Base-by-base conservation (phyloP, 2,329 filamentous ascomycete genomes). In the Zasmidium citrigriseum region DNA sequence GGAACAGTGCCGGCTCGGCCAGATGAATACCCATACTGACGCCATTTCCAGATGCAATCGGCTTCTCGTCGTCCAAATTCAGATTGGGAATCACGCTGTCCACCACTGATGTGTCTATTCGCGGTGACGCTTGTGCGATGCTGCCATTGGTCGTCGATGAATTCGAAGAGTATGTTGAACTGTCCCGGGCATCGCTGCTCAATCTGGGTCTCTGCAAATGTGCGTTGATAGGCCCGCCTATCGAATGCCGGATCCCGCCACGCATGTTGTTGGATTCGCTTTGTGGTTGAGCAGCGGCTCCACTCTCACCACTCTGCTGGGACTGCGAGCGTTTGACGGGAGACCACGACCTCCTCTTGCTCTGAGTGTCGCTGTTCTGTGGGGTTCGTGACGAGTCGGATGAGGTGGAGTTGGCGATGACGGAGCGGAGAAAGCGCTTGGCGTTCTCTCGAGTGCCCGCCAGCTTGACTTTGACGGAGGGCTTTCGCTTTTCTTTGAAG, bases 1-100 rank as follows among this genome's bases (percentile, higher is more conserved):
- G 78, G 68, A 91, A 95, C 22, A 95, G 78, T 58, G 89, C 88
- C n/a, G 89, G 89, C 72, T 95, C 91, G 24, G 89, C 89, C 44
- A 95, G 78, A 24, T 88, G 77, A 47, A 95, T 89, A 25, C 86
- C 88, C 68, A 90, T 89, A 22, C 82, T 83, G 21, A 95, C 82
- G 46, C 90, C 90, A 72, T 89, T 91, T 49, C 88, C 90, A 16
- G 87, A 86, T 12, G 89, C 89, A n/a, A 93, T 80, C 1, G 91
- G 90, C 75, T 92, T 91, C 62, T 83, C 81, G 48, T 79, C 76
- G 1, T 77, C 69, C 29, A 78, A 46, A 22, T 70, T 67, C 47
- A 69, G 55, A 9, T 64, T 60, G 5, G 69, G 67, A 24, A 72
- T 65, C 11, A 70, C 62, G 46, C 60, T 64, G 25, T 67, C 65